These are phyloP conservation scores for Dictyostelium intermedium DNA, from an alignment of 78 protist species.

Conservation along the genomic window DNA sequence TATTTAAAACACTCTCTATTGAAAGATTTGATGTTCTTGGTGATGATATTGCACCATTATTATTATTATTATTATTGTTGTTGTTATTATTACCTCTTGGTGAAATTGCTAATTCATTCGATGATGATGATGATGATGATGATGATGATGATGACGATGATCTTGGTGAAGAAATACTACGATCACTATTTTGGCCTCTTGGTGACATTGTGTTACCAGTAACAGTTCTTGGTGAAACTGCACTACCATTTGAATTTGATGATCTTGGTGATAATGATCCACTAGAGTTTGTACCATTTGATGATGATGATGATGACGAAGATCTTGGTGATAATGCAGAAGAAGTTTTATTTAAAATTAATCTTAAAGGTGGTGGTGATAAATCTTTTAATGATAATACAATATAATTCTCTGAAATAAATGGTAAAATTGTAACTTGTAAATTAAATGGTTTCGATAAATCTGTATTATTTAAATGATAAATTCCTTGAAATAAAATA, in stretches of 20 bases:
- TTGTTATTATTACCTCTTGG: too few species aligned
- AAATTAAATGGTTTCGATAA: neutral
- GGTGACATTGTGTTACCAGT: slow-evolving; percentile 51
- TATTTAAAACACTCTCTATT: neutral
- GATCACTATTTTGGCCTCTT: neutral
- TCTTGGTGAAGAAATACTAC: neutral
- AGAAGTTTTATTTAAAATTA: neutral
- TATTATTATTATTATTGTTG: neutral
- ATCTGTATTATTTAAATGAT: neutral
- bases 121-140: neutral
- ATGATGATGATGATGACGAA: neutral
- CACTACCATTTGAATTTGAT: neutral
- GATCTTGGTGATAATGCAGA: slow-evolving; percentile 6
- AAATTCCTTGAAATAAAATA: neutral
- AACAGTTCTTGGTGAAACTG: neutral
- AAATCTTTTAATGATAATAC: slow-evolving; percentile 16
- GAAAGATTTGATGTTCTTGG: neutral
- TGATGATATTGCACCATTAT: neutral
- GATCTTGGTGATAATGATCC: neutral
- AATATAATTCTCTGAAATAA: neutral
- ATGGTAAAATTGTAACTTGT: neutral
- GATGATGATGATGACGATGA: neutral
- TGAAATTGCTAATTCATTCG: neutral
- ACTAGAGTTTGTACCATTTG: neutral
- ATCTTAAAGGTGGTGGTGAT: neutral